Base-by-base conservation (phyloP, 164 flowering plant species). In the Chimonanthus praecox region DNA sequence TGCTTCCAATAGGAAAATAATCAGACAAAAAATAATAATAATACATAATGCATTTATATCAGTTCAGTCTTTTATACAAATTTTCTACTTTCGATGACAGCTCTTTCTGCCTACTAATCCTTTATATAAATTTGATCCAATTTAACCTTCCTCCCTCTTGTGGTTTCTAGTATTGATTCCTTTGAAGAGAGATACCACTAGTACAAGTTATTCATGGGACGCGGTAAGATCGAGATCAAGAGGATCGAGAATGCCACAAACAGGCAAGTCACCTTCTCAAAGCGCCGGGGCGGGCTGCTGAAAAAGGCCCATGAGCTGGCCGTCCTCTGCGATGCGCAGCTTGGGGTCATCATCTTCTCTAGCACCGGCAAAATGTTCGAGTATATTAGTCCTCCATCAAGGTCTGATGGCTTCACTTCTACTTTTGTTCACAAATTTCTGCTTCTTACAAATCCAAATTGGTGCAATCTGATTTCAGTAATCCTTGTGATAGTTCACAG, bases 301-400 rank as follows among this genome's bases (percentile, higher is more conserved):
- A 85, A 85, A 84, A 85, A 85, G 76, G 83, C 88, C 11, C 83
- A 75, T 71, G 88, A 85, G 63, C 88, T 85, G 9, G 76, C 86
- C 4, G 81, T 85, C 21, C 85, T 85, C 3, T 85, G 88, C 18
- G 88, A 85, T 78, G 88, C 88, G 13, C 88, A 85, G 67, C 80
- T 85, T 13, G 88, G 82, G 5, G 80, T 83, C 81, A 76, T 85
- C 80, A 51, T 85, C 79, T 83, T 85, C 82, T 85, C 88, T 0
- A 73, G 74, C 73, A 77, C 82, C 6, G 86, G 88, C 16, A 83
- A 81, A 73, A 44, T 79, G 77, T 79, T 61, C 16, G 78, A 79
- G 61, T 82, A 77, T 73, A 64, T 74, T 78, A 82, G 77, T 51
- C 64, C 73, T 0, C 69, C 67, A 1, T 67, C 64, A 0, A 82